These are phyloP conservation scores for Sclerotinia minor DNA, from an alignment of 2,329 filamentous ascomycete species.

Conservation along the genomic window DNA sequence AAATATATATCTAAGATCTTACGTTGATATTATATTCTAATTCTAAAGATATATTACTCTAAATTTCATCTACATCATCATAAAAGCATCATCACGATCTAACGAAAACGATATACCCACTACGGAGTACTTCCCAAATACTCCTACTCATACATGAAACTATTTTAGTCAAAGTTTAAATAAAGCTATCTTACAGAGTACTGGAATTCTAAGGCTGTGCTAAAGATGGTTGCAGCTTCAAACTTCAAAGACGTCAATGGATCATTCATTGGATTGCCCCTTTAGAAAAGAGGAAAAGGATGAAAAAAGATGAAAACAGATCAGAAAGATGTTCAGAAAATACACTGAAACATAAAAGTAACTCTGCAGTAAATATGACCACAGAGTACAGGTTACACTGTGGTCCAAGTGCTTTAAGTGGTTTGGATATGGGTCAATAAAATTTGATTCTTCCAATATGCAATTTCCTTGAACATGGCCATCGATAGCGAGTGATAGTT, in stretches of 20 bases:
- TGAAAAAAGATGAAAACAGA: too few relatives aligned
- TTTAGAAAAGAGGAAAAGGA: neutral
- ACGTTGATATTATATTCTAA: too few relatives aligned
- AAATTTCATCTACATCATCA: too few relatives aligned
- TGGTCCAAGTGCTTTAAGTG: conserved; percentile 12
- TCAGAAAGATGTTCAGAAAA: neutral
- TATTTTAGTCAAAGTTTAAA: neutral
- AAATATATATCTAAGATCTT: too few relatives aligned
- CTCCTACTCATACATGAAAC: neutral
- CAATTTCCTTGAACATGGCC: conserved; percentile 15
- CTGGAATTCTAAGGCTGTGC: neutral
- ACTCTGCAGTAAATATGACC: neutral
- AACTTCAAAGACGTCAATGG: neutral
- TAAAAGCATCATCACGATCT: too few relatives aligned
- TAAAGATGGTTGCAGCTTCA: neutral
- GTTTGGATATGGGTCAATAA: conserved; percentile 6
- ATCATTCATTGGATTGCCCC: conserved; percentile 11
- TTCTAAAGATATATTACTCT: too few relatives aligned
- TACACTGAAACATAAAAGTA: conserved; percentile 18
- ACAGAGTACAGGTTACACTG: neutral
- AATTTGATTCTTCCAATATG: conserved; percentile 16
- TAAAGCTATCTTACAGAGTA: too few relatives aligned
- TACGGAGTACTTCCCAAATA: too few relatives aligned
- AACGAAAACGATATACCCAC: too few relatives aligned
- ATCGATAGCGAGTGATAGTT: conserved; percentile 5